Base-by-base conservation (phyloP, 1,284 basidiomycete genomes). In the Ganoderma sinense region DNA sequence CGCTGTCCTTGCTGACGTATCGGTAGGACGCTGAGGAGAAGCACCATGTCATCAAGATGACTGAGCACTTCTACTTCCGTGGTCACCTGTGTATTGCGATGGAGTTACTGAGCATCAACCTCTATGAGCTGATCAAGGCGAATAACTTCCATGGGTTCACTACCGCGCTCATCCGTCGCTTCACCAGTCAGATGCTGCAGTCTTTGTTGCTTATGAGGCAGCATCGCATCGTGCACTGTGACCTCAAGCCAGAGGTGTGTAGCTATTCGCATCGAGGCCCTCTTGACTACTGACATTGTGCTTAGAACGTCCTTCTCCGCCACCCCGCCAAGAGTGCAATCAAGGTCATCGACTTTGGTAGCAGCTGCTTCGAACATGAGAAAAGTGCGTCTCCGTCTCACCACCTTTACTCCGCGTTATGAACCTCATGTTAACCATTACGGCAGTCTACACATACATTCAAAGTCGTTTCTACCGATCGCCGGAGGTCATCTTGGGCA, bases 321-420 rank as follows among this genome's bases (percentile, higher is more conserved):
- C 97, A 99, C 81, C 98, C 98, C 18, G 91, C 94, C 14, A 98
- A 97, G 86, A 98, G 96, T 77, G 96, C 91, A 4, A 95, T 99
- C 82, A 99, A 98, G 82, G 97, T 99, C 71, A 99, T 99, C 76
- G 98, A 99, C 82, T 99, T 99, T 81, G 98, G 98, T 53, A 97
- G 96, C 78, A 98, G 97, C 79, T 99, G 98, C 82, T 94, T 98
- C 75, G 98, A 99, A 81, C 94, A 98, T 77, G 98, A 99, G 83
- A 99, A 99, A 85, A 97, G 97, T 97, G 78, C 76, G 91, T 84
- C 55, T 13, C 23, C 20, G 23, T 26, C 48, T 26, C 23, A 20
- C n/a, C 59, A 61, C 53, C 65, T 23, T 1, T 1, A 14, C 36
- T 18, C 11, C 1, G 43, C 43, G 40, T 18, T 56, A 39, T 26